These are phyloP conservation scores for Sarocladiaceae sp. DNA, from an alignment of 2,329 filamentous ascomycete genomes.

Conservation along the genomic window DNA sequence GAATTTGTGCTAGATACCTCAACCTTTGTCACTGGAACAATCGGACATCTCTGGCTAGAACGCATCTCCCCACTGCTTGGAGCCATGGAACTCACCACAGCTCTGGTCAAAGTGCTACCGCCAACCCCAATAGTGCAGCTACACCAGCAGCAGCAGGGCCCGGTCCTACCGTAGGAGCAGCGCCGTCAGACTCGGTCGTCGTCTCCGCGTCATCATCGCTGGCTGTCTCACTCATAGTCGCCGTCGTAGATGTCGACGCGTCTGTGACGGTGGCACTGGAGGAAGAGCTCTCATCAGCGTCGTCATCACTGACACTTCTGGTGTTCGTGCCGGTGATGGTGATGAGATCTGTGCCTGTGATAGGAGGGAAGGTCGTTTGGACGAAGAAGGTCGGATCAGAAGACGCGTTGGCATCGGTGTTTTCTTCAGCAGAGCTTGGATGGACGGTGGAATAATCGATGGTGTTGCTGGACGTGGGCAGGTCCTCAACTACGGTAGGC, in stretches of 20 bases:
- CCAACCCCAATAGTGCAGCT: neutral
- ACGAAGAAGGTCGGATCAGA: slow-evolving; percentile 1
- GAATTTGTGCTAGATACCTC: too few species aligned
- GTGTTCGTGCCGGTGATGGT: slow-evolving; percentile 3
- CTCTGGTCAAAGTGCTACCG: neutral
- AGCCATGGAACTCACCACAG: too few species aligned
- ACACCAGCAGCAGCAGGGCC: neutral
- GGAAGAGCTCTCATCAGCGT: neutral
- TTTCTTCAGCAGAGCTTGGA: neutral
- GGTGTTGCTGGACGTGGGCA: slow-evolving; percentile 3
- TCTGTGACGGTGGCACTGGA: neutral
- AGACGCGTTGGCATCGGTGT: neutral
- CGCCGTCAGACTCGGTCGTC: neutral
- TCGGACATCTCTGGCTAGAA: too few species aligned
- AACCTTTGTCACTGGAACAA: too few species aligned
- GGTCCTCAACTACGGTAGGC: slow-evolving; percentile 1
- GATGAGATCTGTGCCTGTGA: slow-evolving; percentile 5
- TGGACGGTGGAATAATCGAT: slow-evolving; percentile 2
- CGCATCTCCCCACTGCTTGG: too few species aligned
- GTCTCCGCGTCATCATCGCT: neutral
- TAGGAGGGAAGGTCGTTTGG: slow-evolving; percentile 4
- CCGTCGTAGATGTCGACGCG: neutral
- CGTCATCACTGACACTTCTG: neutral
- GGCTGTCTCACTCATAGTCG: neutral
- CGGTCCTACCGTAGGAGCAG: neutral